Evolutionary conservation across 139 green algal genomes (phyloP).

Genomic region (Chlamydomonas eustigma): DNA sequence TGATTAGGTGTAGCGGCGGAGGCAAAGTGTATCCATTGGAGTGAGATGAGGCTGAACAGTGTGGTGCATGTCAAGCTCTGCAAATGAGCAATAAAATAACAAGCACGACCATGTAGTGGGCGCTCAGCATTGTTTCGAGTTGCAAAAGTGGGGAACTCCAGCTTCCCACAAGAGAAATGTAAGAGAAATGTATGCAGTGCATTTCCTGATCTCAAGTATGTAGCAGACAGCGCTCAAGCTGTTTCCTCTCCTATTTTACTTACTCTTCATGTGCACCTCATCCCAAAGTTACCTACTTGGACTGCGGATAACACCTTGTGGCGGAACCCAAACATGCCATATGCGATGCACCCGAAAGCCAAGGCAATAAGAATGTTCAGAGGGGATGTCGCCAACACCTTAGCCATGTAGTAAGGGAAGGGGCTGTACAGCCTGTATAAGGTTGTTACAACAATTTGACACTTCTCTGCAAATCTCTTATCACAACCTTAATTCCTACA

Average conservation of each 20-base stretch:
- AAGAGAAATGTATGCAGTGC: too few species aligned
- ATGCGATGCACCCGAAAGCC: slow-evolving; percentile 27
- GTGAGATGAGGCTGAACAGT: slow-evolving; percentile 33
- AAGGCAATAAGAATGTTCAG: slow-evolving; percentile 47
- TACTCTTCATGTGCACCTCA: slow-evolving; percentile 20
- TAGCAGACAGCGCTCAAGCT: too few species aligned
- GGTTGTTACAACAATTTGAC: too few species aligned
- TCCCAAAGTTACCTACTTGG: slow-evolving; percentile 13
- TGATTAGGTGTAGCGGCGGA: slow-evolving; percentile 12
- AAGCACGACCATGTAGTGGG: too few species aligned
- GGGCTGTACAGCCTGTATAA: slow-evolving; percentile 13
- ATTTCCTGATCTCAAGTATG: too few species aligned
- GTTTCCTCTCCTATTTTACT: too few species aligned
- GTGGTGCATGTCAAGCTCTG: slow-evolving; percentile 20
- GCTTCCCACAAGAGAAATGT: too few species aligned
- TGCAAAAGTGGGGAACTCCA: too few species aligned
- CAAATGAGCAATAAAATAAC: not conserved
- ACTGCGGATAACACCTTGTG: slow-evolving; percentile 1
- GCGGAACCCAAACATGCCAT: slow-evolving; percentile 28
- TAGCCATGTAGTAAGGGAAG: slow-evolving; percentile 45
- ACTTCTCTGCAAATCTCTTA: too few species aligned
- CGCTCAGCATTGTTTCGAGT: too few species aligned
- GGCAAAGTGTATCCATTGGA: slow-evolving; percentile 39
- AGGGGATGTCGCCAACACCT: slow-evolving; percentile 39
- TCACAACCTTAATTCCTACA: too few species aligned